These are phyloP conservation scores for Leccinum barrowsii DNA, from an alignment of 768 basidiomycete species.

Conservation along the genomic window DNA sequence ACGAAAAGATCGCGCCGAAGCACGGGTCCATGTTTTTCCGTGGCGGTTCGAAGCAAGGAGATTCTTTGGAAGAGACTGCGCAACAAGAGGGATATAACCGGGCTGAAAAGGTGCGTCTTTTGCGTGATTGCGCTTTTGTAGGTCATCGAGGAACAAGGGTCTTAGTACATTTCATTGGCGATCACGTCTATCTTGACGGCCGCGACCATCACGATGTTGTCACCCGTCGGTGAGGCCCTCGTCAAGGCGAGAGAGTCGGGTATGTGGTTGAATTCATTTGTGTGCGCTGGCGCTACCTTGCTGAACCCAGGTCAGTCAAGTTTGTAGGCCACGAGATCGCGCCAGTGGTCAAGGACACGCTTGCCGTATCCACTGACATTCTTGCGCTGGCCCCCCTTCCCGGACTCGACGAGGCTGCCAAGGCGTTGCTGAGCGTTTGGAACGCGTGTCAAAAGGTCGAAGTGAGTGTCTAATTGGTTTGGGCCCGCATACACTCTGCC, in stretches of 20 bases:
- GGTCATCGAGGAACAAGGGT: not conserved
- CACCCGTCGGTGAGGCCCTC: conserved; percentile 23
- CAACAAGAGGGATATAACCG: conserved; percentile 24
- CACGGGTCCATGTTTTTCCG: conserved; percentile 23
- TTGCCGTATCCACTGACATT: conserved; percentile 35
- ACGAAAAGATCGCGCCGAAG: conserved; percentile 28
- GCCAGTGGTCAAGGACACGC: conserved; percentile 35
- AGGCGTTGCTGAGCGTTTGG: conserved; percentile 60
- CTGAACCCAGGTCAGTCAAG: conserved; percentile 19
- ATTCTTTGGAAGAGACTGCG: not conserved
- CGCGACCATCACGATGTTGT: conserved; percentile 17
- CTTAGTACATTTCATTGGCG: conserved; percentile 26
- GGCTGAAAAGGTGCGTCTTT: conserved; percentile 25
- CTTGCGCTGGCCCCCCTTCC: conserved; percentile 53
- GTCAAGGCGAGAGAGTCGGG: conserved; percentile 22
- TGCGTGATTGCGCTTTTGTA: not conserved
- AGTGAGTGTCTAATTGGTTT: conserved; percentile 36
- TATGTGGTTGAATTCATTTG: not conserved
- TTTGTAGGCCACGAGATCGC: conserved; percentile 34
- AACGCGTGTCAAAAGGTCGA: conserved; percentile 57
- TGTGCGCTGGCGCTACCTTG: not conserved
- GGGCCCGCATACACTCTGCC: not conserved
- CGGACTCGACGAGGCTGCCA: conserved; percentile 51
- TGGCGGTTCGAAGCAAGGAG: conserved; percentile 21
- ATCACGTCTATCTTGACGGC: conserved; percentile 25